Base-by-base conservation (phyloP, 768 basidiomycete genomes). In the Amanita muscaria region DNA sequence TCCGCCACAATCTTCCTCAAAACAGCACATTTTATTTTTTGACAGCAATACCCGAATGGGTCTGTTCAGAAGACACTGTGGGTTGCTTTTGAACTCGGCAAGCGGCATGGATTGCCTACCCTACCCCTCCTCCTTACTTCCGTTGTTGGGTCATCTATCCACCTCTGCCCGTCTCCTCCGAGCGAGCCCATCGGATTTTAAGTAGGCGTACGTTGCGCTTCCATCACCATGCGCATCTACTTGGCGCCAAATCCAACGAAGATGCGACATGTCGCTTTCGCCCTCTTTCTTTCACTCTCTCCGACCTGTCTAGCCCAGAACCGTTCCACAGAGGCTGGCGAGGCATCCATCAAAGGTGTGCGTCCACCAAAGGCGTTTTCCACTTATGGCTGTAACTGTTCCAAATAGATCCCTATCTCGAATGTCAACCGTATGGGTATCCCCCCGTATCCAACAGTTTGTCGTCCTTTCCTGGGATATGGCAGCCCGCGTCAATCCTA, bases 401-500 rank as follows among this genome's bases (percentile, higher is more conserved):
- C 27, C 25, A 38, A 23, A 10, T 50, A 69, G 69, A 60, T 45
- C 50, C 62, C 2, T 55, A 49, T 31, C 21, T 35, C 29, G 73
- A 74, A 49, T 79, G 76, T 49, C 50, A 62, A 2, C 51, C 63
- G 0, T 77, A 79, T 55, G 53, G 53, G 42, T 69, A 74, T 43
- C 47, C 63, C 3, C 66, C 64, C 1, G 60, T 70, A 2, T 27
- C 56, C 0, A 46, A 58, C 5, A 58, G 63, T 1, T 14, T 66
- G 5, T 24, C 58, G 0, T 51, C 63, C 1, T 77, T 75, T 53
- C 76, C 77, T 2, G 5, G 63, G 5, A 54, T 69, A 18, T 75
- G 74, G 72, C 50, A 62, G n/a, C 51, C 59, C 0, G 74, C 74
- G 2, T 54, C 51, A 2, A 72, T 79, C 49, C 22, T 77, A 3